These are phyloP conservation scores for Suillus clintonianus DNA, from an alignment of 768 basidiomycete species.

Conservation along the genomic window DNA sequence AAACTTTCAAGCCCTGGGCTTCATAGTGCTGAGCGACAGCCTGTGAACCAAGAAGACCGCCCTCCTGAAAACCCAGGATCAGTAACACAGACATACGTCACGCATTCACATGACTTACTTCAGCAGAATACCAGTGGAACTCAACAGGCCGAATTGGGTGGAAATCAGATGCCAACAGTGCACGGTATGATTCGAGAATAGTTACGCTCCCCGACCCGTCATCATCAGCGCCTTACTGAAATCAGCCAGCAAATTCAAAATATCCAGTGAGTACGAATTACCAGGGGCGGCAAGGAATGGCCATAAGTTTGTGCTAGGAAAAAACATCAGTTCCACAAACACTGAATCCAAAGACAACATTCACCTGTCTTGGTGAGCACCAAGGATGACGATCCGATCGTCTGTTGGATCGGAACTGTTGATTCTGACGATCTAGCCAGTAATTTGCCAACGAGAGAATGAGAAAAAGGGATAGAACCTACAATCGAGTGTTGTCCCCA, in stretches of 20 bases:
- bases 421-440: constrained; percentile 67
- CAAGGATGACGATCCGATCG: constrained; percentile 66
- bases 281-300: constrained; percentile 80
- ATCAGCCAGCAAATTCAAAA: not conserved
- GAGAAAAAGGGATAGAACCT: constrained; percentile 24
- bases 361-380: constrained; percentile 85
- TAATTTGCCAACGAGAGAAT: constrained; percentile 5
- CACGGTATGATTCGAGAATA: constrained; percentile 46
- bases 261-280: constrained; percentile 24
- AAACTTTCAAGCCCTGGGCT: constrained; percentile 17
- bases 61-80: constrained; percentile 47
- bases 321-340: constrained; percentile 5
- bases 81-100: not conserved
- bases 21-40: constrained; percentile 83
- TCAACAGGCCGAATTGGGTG: constrained; percentile 44
- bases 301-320: constrained; percentile 68
- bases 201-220: constrained; percentile 49
- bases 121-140: constrained; percentile 52
- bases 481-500: constrained; percentile 88
- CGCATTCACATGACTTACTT: constrained; percentile 25
- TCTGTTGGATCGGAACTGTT: constrained; percentile 67
- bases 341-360: constrained; percentile 10
- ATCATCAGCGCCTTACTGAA: constrained; percentile 39
- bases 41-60: constrained; percentile 85
- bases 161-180: constrained; percentile 43